phyloP scores from a whole-genome alignment of 1,284 basidiomycete species.

The Trichosporon coremiiforme region DNA sequence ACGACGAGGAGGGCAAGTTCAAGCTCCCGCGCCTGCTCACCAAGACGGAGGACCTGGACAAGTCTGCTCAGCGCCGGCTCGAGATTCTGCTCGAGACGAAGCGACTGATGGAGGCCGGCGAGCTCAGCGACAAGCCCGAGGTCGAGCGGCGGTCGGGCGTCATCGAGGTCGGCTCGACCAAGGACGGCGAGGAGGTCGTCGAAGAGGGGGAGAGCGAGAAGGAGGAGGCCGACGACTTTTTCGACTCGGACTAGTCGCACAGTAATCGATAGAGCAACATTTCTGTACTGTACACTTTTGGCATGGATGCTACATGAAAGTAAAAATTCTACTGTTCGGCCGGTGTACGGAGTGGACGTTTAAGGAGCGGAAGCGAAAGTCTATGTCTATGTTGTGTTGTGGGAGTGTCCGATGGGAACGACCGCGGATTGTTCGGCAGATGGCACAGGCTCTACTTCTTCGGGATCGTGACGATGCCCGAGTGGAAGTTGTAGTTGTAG shows the following conservation, averaged over 20 bases:
- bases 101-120: conserved; percentile 66
- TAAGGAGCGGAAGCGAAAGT: not conserved
- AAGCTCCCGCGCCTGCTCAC: conserved; percentile 59
- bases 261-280: not conserved
- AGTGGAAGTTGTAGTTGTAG: conserved; percentile 55
- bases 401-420: not conserved
- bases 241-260: conserved; percentile 55
- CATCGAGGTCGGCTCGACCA: conserved; percentile 3
- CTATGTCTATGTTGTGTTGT: conserved; percentile 11
- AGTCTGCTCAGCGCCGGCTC: conserved; percentile 62
- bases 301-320: conserved; percentile 18
- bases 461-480: conserved; percentile 30
- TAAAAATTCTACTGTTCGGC: conserved; percentile 8
- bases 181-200: conserved; percentile 22
- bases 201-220: conserved; percentile 35
- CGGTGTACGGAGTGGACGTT: not conserved
- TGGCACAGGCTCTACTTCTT: not conserved
- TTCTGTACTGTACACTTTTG: conserved; percentile 12
- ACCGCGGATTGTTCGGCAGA: not conserved
- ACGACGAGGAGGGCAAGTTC: conserved; percentile 36
- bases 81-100: conserved; percentile 67
- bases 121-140: conserved; percentile 68
- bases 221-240: conserved; percentile 59
- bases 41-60: conserved; percentile 41
- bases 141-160: conserved; percentile 27